Base-by-base conservation (phyloP, 495 filamentous ascomycete genomes). In the Penicillium herquei region DNA sequence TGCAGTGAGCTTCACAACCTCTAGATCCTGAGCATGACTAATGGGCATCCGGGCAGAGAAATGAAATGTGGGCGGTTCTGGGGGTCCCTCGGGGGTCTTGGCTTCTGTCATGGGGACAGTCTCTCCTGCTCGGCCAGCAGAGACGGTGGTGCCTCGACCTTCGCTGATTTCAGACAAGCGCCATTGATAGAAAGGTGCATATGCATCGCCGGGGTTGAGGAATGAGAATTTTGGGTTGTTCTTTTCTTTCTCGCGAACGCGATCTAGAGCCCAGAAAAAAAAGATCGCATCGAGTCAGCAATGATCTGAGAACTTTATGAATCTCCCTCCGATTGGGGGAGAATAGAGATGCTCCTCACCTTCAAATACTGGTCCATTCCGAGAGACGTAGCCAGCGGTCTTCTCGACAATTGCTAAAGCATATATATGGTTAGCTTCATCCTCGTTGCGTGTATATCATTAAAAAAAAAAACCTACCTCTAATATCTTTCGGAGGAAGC, bases 11-110 rank as follows among this genome's bases (percentile, higher is more conserved):
- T 87, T 86, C 55, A 98, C 85, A 52, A 98, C 87, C 55, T 98
- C 95, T 57, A 98, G 78, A 81, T 98, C 94, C 72, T 94, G 87
- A 57, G 95, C 90, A 75, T 84, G 92, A 75, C 98, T 96, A 63
- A 89, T 96, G 56, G 94, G 94, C 92, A 98, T 97, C 65, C 92
- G 87, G 55, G 94, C 93, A 47, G 90, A 96, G 75, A 98, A 98
- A 61, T 90, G 82, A 67, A 96, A 98, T 62, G 91, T 84, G 33
- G 91, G 82, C n/a, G 94, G 95, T 65, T 91, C 85, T 21, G 83
- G 81, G 13, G 94, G 95, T 43, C 93, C 94, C 74, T 87, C 81
- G 44, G 89, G 87, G 67, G 88, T 87, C 52, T 82, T 80, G 21
- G 76, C 74, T 66, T 86, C 84, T 32, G 79, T 75, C 5, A 71